Base-by-base conservation (phyloP, 495 filamentous ascomycete species). In the Pyronema domesticum region DNA sequence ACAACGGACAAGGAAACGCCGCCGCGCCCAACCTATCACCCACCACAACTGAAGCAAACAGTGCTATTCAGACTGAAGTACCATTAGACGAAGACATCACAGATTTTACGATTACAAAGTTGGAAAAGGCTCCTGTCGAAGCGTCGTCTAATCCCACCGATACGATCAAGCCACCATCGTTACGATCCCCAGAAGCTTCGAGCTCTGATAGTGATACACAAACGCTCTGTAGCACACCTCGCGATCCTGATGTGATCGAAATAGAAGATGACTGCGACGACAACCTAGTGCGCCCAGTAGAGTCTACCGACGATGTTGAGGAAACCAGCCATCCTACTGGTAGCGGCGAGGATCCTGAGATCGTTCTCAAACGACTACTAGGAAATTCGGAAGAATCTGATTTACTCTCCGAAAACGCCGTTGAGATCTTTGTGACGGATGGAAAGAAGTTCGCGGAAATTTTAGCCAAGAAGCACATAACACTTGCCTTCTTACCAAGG, bases 171-270 rank as follows among this genome's bases (percentile, higher is more conserved):
- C 47, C 3, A 34, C 17, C 30, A 15, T 36, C 34, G 17, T 50
- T 34, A 34, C 19, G 1, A 13, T 50, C 47, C 8, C 47, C 47
- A 17, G 47, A 50, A 34, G 3, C 30, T 10, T 10, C 23, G 45
- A 18, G 36, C 30, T 23, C 13, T 34, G 47, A 36, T 11, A 50
- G 47, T 17, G 47, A 50, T 34, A 35, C 19, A 8, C 18, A 50
- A 23, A 50, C 57, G 3, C 8, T 60, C 39, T 56, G 55, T 45
- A 65, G 61, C 58, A 63, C 62, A 30, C 58, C 55, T 44, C 49
- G 60, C 44, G 62, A 65, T 34, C 52, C 64, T n/a, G 62, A 65
- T 18, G 62, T 64, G 40, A 37, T 65, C n/a, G 62, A 65, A 30
- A 65, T 65, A 61, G 62, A 64, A 42, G 62, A 63, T 53, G 53